These are phyloP conservation scores for Naganishia randhawae DNA, from an alignment of 768 basidiomycete species.

Conservation along the genomic window DNA sequence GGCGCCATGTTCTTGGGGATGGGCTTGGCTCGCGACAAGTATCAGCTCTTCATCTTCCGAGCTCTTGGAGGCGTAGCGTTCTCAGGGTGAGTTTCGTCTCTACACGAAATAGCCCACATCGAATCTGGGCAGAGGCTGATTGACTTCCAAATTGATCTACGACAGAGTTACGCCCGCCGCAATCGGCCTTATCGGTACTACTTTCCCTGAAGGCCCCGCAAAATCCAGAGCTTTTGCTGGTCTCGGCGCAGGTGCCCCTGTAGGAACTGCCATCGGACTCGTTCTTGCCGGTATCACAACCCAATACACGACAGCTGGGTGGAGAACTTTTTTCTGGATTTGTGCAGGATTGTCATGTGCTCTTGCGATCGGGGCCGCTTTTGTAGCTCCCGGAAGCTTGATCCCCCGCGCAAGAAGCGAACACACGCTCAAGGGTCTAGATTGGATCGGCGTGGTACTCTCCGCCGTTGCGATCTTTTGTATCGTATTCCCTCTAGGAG, in stretches of 20 bases:
- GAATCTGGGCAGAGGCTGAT: not conserved
- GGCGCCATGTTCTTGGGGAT: not conserved
- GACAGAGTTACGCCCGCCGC: slow-evolving; percentile 3
- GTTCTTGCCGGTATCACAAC: slow-evolving; percentile 2
- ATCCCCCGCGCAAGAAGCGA: not conserved
- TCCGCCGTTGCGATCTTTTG: slow-evolving; percentile 4
- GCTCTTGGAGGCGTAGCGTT: slow-evolving; percentile 2
- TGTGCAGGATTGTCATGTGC: not conserved
- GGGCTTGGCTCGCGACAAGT: slow-evolving; percentile 3
- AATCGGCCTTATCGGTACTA: not conserved
- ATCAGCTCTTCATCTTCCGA: slow-evolving; percentile 5
- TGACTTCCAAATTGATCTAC: not conserved
- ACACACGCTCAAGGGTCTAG: slow-evolving; percentile 8
- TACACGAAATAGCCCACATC: not conserved
- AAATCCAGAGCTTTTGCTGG: slow-evolving; percentile 6
- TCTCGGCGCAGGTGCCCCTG: slow-evolving; percentile 3
- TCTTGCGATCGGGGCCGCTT: not conserved
- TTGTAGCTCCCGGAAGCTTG: slow-evolving; percentile 5
- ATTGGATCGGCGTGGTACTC: not conserved
- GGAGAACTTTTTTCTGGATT: slow-evolving; percentile 8
- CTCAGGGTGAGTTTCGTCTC: not conserved
- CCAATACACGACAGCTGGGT: slow-evolving; percentile 3
- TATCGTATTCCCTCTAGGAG: not conserved
- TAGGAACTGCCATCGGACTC: slow-evolving; percentile 6
- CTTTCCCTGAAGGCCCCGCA: slow-evolving; percentile 4